Evolutionary conservation across 2,329 filamentous ascomycete species (phyloP), one percentile per base, ranked within the genome.

Genomic region (Stemphylium beticola): DNA sequence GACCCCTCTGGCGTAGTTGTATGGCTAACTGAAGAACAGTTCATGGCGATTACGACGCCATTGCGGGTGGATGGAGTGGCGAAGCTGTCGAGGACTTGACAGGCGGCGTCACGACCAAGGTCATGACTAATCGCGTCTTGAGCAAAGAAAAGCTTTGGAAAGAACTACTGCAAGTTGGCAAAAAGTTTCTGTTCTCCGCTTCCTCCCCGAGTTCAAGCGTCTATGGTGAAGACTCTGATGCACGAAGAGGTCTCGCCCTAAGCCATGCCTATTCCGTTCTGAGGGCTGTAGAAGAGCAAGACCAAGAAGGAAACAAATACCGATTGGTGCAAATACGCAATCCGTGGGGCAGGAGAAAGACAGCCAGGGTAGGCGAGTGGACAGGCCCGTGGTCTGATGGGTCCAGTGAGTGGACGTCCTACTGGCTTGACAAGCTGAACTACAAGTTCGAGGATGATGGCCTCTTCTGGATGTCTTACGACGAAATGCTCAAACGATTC

Each of bases 91-190:
- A 86, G 62, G 83, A 86, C 61, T 66, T 85, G 42, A 85, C 83
- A 0, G 88, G 88, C 3, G 88, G 88, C 14, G 87, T 91, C 4
- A 89, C 87, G 0, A 87, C 85, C 0, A 86, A 88, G 66, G 76
- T 92, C 22, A 78, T 87, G 44, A 85, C 85, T 0, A 83, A 85
- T 2, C 86, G 91, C 62, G 87, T 92, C 22, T 79, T 92, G 7
- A 87, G 93, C 68, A 88, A 88, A 52, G 87, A 96, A 44, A 82
- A 84, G 11, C 92, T 96, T 66, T 96, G 92, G 92, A 83, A 93
- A 33, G 90, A 96, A 69, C 81, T 96, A 18, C 83, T 87, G 69
- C 39, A 66, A 41, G 90, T 91, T 53, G 95, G 96, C 70, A 77
- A 91, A 45, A 86, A 91, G 49, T 96, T 95, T 64, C 76, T 91